phyloP scores from a whole-genome alignment of 208 protist genomes.

The Crithidia bombi region DNA sequence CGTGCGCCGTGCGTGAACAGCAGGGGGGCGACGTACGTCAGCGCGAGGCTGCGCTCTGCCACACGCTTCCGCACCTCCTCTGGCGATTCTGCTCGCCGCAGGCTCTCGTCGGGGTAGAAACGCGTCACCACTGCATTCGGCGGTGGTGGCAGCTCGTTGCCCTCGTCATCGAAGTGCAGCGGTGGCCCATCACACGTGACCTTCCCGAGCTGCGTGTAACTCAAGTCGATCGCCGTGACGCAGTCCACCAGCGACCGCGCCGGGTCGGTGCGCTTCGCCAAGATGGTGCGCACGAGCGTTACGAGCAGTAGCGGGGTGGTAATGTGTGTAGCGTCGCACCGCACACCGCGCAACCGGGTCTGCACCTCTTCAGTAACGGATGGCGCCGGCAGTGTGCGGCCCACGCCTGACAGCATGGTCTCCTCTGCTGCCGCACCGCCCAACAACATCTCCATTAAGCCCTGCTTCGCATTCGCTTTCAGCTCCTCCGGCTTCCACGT shows the following conservation, averaged over 20 bases:
- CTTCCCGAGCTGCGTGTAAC: conserved; percentile 45
- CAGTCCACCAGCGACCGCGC: conserved; percentile 26
- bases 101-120: conserved; percentile 52
- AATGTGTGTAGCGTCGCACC: conserved; percentile 50
- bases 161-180: conserved; percentile 37
- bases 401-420: conserved; percentile 18
- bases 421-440: conserved; percentile 13
- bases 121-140: conserved; percentile 16
- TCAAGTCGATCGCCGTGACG: conserved; percentile 51
- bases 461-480: conserved; percentile 39
- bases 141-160: conserved; percentile 12
- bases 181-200: conserved; percentile 41
- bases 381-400: conserved; percentile 22
- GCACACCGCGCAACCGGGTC: conserved; percentile 30
- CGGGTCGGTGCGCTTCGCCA: conserved; percentile 29
- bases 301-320: conserved; percentile 29
- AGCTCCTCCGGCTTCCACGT: conserved; percentile 16
- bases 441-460: conserved; percentile 53
- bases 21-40: conserved; percentile 55
- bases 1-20: conserved; percentile 46
- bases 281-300: conserved; percentile 29
- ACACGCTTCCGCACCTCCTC: conserved; percentile 13
- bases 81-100: conserved; percentile 18
- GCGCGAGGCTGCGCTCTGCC: conserved; percentile 44
- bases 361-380: conserved; percentile 33